Base-by-base conservation (phyloP, 306 rosid species). In the Astragalus membranaceus region DNA sequence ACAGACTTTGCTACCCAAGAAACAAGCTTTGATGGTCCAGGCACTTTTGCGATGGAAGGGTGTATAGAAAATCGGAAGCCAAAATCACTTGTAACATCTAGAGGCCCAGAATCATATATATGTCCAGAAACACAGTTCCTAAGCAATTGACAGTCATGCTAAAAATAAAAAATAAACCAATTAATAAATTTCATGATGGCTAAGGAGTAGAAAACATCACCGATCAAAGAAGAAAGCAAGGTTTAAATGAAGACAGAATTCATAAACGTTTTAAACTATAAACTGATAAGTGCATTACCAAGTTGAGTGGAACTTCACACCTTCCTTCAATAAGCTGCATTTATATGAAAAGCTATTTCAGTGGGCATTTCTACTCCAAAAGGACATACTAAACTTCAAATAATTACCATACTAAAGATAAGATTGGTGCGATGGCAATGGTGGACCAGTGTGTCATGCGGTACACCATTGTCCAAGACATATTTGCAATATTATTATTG, bases 21-120 rank as follows among this genome's bases (percentile, higher is more conserved):
- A 84, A 79, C 87, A 71, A 94, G 78, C 71, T 84, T 89, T 4
- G 86, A 83, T 9, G 97, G 84, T 57, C 97, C 99, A 10, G 96
- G 95, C 71, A 94, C 75, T 84, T 80, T 91, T n/a, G 79, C 73
- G 60, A 91, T 63, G 41, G 89, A 75, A 15, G 92, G 92, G 73
- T 81, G 97, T 33, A 94, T 67, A 72, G 89, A 83, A 74, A 85
- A 86, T 48, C 89, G 96, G 53, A 90, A 82, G 77, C 97, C 97
- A 53, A 91, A 88, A 77, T 94, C 96, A 78, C 88, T 88, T 39
- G 94, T 91, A 86, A 94, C 87, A 83, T 94, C 97, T 50, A 94
- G 77, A 2, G 98, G 98, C 64, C 95, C 81, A 73, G 98, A 94
- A 82, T 94, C 97, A 75, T 85, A 94, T 61, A 94, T 85, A 61